Evolutionary conservation across 2,329 filamentous ascomycete species (phyloP).

Genomic region (Penicillium sp.): DNA sequence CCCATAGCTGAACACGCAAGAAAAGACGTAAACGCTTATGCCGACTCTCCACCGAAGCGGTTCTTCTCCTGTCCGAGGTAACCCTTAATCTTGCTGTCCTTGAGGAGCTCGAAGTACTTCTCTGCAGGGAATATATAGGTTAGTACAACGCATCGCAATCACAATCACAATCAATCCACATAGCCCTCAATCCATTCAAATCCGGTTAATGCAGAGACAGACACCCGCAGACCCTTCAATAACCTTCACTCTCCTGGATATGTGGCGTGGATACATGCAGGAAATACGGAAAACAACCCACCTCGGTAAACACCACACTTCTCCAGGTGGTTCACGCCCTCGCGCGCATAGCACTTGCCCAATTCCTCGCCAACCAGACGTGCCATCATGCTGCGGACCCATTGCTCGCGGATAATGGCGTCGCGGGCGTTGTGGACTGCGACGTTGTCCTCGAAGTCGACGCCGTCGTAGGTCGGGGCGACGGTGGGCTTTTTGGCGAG

Average conservation of each 20-base stretch:
- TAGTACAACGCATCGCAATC: neutral
- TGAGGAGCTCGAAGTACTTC: constrained; percentile 63
- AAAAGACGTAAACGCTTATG: constrained; percentile 16
- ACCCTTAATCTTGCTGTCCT: constrained; percentile 62
- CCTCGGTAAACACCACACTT: constrained; percentile 66
- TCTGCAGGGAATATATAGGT: constrained; percentile 44
- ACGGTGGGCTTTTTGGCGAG: constrained; percentile 65
- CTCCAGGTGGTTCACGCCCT: constrained; percentile 67
- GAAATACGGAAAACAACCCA: constrained; percentile 37
- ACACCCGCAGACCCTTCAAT: neutral
- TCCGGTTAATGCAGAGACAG: neutral
- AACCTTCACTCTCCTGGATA: neutral
- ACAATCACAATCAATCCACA: neutral
- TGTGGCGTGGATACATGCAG: neutral
- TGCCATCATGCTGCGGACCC: constrained; percentile 69
- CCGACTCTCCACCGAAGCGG: constrained; percentile 44
- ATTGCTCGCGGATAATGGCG: constrained; percentile 64
- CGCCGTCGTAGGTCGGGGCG: constrained; percentile 63
- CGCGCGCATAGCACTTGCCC: constrained; percentile 64
- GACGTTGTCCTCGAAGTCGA: constrained; percentile 64
- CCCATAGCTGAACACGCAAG: constrained; percentile 5
- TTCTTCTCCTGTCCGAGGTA: constrained; percentile 65
- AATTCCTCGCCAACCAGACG: constrained; percentile 64
- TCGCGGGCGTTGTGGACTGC: constrained; percentile 64
- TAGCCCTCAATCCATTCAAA: neutral